A percentile compares a stretch with the other conserved stretches of the same genome.
Evolutionary conservation across 768 basidiomycete genomes (phyloP).

Genomic region (Daedaleopsis sinensis): DNA sequence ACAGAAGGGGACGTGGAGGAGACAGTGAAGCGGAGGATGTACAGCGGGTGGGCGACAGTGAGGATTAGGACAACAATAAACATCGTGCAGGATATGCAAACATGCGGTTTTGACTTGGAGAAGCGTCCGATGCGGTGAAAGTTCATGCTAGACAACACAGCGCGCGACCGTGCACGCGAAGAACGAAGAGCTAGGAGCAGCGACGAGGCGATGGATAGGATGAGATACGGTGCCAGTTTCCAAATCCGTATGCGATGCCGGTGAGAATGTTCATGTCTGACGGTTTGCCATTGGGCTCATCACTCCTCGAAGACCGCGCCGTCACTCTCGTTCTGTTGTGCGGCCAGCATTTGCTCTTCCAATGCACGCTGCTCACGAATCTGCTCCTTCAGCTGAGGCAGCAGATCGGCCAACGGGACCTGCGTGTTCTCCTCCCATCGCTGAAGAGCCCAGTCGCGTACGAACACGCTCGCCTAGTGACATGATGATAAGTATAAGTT

Average conservation of each 20-base stretch:
- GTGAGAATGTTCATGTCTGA: background rate
- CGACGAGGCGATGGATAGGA: slow-evolving; percentile 1
- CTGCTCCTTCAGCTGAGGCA: slow-evolving; percentile 60
- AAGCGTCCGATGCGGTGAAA: slow-evolving; percentile 15
- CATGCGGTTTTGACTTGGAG: slow-evolving; percentile 19
- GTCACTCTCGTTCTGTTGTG: slow-evolving; percentile 5
- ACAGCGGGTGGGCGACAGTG: slow-evolving; percentile 2
- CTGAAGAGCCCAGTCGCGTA: slow-evolving; percentile 83
- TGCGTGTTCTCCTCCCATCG: slow-evolving; percentile 67
- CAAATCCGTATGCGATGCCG: background rate
- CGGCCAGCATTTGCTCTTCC: slow-evolving; percentile 14
- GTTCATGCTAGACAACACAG: slow-evolving; percentile 18
- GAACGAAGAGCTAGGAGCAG: slow-evolving; percentile 7
- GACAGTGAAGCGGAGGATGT: background rate
- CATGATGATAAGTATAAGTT: background rate
- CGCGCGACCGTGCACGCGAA: slow-evolving; percentile 5
- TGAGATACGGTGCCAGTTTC: slow-evolving; percentile 4
- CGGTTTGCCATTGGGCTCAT: background rate
- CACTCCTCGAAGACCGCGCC: slow-evolving; percentile 13
- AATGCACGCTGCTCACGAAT: slow-evolving; percentile 41
- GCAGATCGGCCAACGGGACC: slow-evolving; percentile 61
- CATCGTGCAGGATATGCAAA: slow-evolving; percentile 24
- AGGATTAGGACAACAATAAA: slow-evolving; percentile 26
- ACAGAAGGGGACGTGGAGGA: background rate
- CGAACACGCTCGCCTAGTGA: slow-evolving; percentile 74